Percentiles rank a stretch among this genome's conserved stretches.
Evolutionary conservation across 2,329 filamentous ascomycete species (phyloP).

Genomic region (Mariannaea sp.): DNA sequence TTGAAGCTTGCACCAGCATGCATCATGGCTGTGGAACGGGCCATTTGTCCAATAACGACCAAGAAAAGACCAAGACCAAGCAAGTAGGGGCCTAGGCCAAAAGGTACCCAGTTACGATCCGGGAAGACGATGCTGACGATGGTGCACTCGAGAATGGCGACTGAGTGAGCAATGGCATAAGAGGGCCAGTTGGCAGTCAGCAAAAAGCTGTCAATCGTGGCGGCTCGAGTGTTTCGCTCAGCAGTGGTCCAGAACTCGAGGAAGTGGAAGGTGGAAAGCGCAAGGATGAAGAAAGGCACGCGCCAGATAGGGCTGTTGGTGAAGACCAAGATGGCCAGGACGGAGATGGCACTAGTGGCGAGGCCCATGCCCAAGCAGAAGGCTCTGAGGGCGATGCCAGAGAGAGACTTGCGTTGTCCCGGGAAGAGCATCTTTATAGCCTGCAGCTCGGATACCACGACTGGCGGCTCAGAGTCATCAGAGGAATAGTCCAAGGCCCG

Average conservation of each 20-base stretch:
- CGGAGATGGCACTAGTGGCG: constrained; percentile 42
- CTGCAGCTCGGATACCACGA: constrained; percentile 37
- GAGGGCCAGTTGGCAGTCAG: constrained; percentile 81
- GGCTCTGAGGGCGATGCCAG: constrained; percentile 62
- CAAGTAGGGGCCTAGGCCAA: constrained; percentile 48
- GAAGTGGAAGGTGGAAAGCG: constrained; percentile 86
- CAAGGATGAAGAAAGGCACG: constrained; percentile 67
- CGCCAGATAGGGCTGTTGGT: constrained; percentile 61
- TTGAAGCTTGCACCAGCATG: constrained; percentile 93
- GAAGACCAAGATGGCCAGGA: constrained; percentile 41
- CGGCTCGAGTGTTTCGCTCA: constrained; percentile 75
- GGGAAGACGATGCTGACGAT: constrained; percentile 64
- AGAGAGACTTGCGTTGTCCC: constrained; percentile 59
- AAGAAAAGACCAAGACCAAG: constrained; percentile 65
- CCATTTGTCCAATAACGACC: constrained; percentile 71
- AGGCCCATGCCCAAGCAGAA: constrained; percentile 57
- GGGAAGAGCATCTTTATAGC: constrained; percentile 46
- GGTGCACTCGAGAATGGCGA: constrained; percentile 75
- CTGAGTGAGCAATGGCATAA: constrained; percentile 81
- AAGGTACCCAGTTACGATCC: constrained; percentile 50
- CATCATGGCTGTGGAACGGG: constrained; percentile 83
- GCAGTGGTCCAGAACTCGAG: constrained; percentile 95
- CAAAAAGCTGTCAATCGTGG: constrained; percentile 77
- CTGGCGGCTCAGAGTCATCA: constrained; percentile 17
- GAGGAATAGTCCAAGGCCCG: constrained; percentile 23